Base-by-base conservation (phyloP, 192 early-diverging fungal species). In the Pilaira anomala region DNA sequence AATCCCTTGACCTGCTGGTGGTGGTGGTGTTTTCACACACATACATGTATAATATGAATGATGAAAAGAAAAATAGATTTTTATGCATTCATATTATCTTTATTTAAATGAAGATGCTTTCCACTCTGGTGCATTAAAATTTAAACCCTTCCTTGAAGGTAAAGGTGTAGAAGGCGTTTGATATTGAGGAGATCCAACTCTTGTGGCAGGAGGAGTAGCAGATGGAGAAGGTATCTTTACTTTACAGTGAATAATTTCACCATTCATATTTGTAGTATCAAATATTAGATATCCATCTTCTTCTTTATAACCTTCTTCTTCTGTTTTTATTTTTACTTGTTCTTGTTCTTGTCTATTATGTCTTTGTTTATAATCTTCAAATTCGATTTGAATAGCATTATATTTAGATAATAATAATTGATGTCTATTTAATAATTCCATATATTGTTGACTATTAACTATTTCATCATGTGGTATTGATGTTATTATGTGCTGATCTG, bases 121-220 rank as follows among this genome's bases (percentile, higher is more conserved):
- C 62, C 62, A 63, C 50, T 63, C 62, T 18, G 62, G 62, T 42
- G 62, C 62, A 63, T 63, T 51, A 30, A 48, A 48, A 40, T 63
- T 63, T 39, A 63, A 49, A 22, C 48, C 62, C 49, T 63, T 63
- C 30, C 48, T 62, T 13, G 60, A 30, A 44, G 19, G 7, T 48
- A 33, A 45, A 18, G 26, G 25, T 14, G 29, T 28, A 48, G 42
- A 46, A 33, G 45, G 45, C 1, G 16, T 29, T 13, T 54, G 52
- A 36, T 36, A 36, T 55, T 30, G 26, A 49, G 60, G 60, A 48
- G 60, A 62, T 29, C 42, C 60, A n/a, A 45, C 44, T 13, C 60
- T 44, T n/a, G 60, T 62, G 6, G 45, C 48, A 36, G 60, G 60
- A 48, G 60, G 60, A 33, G 60, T 48, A 22, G 29, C 25, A 24